A percentile compares a stretch with the other conserved stretches of the same genome.
Conservation (phyloP, 148 eudicot species). For the Arctostaphylos glauca region DNA sequence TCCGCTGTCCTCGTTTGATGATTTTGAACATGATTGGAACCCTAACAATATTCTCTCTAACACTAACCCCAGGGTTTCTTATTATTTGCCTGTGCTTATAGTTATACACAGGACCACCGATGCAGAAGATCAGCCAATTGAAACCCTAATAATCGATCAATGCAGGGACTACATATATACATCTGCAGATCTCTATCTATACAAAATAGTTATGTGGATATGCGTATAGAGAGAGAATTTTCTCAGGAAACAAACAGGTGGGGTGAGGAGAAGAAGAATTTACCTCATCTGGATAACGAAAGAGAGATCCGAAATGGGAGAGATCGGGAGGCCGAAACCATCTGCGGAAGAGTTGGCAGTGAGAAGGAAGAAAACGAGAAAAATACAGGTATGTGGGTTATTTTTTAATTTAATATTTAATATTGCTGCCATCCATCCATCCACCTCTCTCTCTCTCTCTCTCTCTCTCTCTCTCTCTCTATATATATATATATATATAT, state of each 20-base stretch:
- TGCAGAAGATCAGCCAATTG: constrained; percentile 10
- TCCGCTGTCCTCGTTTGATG: constrained; percentile 32
- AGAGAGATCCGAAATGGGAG: constrained; percentile 28
- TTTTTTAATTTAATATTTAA: neutral
- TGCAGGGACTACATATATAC: neutral
- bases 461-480: too few relatives aligned
- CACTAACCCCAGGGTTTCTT: neutral
- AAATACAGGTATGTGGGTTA: neutral
- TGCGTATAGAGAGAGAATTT: neutral
- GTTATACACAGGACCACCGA: neutral
- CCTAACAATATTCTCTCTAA: neutral
- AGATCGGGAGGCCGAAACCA: constrained; percentile 17
- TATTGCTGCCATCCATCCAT: neutral
- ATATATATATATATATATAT: too few relatives aligned
- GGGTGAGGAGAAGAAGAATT: neutral
- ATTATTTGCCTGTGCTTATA: neutral
- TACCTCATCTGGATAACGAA: constrained; percentile 3
- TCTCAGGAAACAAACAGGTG: neutral
- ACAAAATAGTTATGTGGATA: neutral
- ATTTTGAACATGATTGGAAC: constrained; percentile 28
- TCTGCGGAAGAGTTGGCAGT: constrained; percentile 15
- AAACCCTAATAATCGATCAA: constrained; percentile 6
- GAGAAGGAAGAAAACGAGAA: neutral
- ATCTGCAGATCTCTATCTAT: too few relatives aligned
- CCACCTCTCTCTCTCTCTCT: too few relatives aligned